Evolutionary conservation across 148 eudicot species (phyloP).

Genomic region (Silene conica): DNA sequence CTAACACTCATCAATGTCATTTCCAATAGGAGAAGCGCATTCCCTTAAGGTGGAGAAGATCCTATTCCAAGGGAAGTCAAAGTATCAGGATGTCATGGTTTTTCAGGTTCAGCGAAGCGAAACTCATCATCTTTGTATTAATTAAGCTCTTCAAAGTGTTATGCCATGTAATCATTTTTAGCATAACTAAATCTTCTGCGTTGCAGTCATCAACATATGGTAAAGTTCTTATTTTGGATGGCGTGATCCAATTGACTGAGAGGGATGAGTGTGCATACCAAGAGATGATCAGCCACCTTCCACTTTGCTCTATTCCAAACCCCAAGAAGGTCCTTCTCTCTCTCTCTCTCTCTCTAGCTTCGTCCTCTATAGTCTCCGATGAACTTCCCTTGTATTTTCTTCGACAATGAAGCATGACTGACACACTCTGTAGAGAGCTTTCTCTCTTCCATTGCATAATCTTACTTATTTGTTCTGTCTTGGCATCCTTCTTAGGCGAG

Average conservation of each 20-base stretch:
- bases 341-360: background rate
- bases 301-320: conserved; percentile 87
- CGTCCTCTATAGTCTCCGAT: background rate
- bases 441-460: background rate
- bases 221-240: conserved; percentile 90
- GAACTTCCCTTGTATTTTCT: background rate
- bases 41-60: conserved; percentile 87
- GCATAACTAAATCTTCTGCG: conserved; percentile 14
- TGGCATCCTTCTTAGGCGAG: background rate
- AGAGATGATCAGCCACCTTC: conserved; percentile 92
- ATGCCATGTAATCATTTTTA: background rate
- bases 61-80: conserved; percentile 77
- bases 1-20: background rate
- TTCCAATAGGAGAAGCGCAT: conserved; percentile 80
- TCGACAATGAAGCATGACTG: background rate
- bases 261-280: conserved; percentile 98
- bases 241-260: conserved; percentile 94
- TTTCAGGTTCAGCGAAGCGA: conserved; percentile 49
- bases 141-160: background rate
- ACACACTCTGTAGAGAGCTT: background rate
- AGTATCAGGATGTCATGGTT: conserved; percentile 85
- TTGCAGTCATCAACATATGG: conserved; percentile 91
- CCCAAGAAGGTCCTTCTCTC: conserved; percentile 73
- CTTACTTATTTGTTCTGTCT: background rate
- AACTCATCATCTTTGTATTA: background rate